Evolutionary conservation across 805 yeast genomes (phyloP).

Genomic region (Wickerhamomyces canadensis): DNA sequence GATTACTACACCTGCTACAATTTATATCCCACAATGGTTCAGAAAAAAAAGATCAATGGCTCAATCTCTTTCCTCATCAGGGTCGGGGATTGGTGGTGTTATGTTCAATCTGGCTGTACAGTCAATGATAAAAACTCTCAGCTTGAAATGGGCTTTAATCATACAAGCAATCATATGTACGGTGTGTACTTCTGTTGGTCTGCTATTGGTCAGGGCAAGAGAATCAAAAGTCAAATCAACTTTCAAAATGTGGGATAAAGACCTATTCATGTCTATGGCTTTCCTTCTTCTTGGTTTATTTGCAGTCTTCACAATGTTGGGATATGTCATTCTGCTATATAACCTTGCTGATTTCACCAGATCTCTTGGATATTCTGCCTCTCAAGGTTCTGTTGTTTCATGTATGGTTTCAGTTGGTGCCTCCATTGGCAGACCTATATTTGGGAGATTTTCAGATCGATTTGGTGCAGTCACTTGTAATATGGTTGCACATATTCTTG

Average conservation of each 20-base stretch:
- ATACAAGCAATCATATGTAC: conserved; percentile 31
- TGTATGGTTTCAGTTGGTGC: conserved; percentile 57
- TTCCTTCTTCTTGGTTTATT: conserved; percentile 37
- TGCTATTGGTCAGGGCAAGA: conserved; percentile 32
- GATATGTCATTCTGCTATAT: conserved; percentile 54
- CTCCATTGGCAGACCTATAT: conserved; percentile 47
- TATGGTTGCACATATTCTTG: conserved; percentile 31
- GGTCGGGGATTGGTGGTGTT: conserved; percentile 39
- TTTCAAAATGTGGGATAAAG: conserved; percentile 35
- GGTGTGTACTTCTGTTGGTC: conserved; percentile 28
- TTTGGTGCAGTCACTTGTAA: conserved; percentile 48
- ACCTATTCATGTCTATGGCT: conserved; percentile 34
- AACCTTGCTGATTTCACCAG: conserved; percentile 52
- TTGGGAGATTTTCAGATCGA: conserved; percentile 44
- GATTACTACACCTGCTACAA: conserved; percentile 43
- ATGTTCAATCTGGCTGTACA: conserved; percentile 28
- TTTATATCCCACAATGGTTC: conserved; percentile 66
- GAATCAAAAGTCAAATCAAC: conserved; percentile 29
- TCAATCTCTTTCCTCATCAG: conserved; percentile 31
- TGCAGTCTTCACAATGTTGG: conserved; percentile 45
- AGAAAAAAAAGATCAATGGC: conserved; percentile 48
- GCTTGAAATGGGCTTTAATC: conserved; percentile 26
- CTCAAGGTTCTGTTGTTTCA: conserved; percentile 50
- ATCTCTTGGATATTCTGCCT: conserved; percentile 47
- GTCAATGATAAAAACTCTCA: conserved; percentile 25